These are phyloP conservation scores for Exobasidium cylindrosporum DNA, from an alignment of 1,284 basidiomycete genomes.

Conservation along the genomic window DNA sequence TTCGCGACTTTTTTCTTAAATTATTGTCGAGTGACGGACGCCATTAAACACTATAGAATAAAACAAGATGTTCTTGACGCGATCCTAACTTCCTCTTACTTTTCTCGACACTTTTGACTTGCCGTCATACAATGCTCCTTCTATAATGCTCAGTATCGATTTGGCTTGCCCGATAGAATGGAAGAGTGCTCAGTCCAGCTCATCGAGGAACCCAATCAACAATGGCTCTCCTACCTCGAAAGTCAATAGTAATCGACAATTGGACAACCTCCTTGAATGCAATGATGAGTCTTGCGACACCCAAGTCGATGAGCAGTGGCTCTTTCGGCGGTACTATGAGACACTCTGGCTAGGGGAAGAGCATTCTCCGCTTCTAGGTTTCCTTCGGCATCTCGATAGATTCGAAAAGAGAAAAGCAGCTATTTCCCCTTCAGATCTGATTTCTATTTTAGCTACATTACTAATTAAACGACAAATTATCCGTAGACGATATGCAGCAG, in stretches of 20 bases:
- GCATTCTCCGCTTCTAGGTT: constrained; percentile 2
- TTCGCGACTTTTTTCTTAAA: too few species aligned
- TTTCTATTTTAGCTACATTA: background rate
- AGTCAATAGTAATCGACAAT: background rate
- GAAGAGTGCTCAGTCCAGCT: background rate
- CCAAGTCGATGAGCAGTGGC: background rate
- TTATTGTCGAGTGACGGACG: too few species aligned
- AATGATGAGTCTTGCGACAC: too few species aligned
- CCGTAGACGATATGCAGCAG: background rate
- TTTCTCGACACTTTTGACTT: too few species aligned
- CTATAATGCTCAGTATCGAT: constrained; percentile 1
- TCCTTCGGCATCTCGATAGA: background rate
- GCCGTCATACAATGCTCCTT: background rate
- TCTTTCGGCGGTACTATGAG: constrained; percentile 1
- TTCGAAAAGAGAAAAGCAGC: background rate
- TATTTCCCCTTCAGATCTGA: background rate
- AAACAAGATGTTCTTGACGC: too few species aligned
- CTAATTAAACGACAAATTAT: background rate
- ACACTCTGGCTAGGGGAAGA: constrained; percentile 11
- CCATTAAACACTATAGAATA: too few species aligned
- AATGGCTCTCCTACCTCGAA: background rate
- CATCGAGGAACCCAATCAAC: background rate
- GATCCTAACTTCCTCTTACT: too few species aligned
- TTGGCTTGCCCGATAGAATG: background rate
- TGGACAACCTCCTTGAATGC: too few species aligned